Base-by-base conservation (phyloP, 2,329 filamentous ascomycete genomes). In the Raffaelea ambrosiae region DNA sequence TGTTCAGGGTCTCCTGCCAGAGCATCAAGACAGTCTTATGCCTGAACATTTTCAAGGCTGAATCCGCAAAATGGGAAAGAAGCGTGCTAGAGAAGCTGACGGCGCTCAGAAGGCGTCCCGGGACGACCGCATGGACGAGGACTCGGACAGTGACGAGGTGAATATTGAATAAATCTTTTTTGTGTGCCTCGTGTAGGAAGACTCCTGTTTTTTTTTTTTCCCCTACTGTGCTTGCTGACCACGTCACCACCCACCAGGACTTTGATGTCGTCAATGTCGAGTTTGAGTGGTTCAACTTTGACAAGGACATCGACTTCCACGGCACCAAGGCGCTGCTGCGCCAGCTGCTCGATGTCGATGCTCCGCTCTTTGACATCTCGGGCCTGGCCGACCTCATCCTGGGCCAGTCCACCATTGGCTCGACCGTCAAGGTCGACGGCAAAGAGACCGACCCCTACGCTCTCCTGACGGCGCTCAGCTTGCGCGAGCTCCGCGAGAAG, bases 261-360 rank as follows among this genome's bases (percentile, higher is more conserved):
- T 85, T 89, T 60, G 86, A 95, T 62, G 85, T 91, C 64, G 81
- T 98, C 55, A 84, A 97, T 62, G 89, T 97, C 49, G 91, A 97
- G 55, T 98, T 98, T 60, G 93, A 98, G 71, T 97, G 89, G 86
- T 98, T 97, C 71, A 94, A 96, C 68, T 95, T 91, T 53, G 84
- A 93, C 58, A 76, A 86, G 2, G 81, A 86, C 8, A 77, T 95
- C 58, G 93, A 98, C 66, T 97, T 97, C 66, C 91, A 97, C 67
- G 93, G 93, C 50, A 79, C 94, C 58, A 96, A 96, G 66, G 84
- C 81, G 10, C 80, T 98, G 8, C 68, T 96, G 51, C 86, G 91
- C 51, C 93, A 98, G 66, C 80, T 98, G 39, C 83, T 98, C 64
- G 93, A 97, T 65, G 80, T 86, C 47, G 93, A 98, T 68, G 77